phyloP scores from a whole-genome alignment of 2,329 filamentous ascomycete species.

The Pseudogymnoascus destructans region DNA sequence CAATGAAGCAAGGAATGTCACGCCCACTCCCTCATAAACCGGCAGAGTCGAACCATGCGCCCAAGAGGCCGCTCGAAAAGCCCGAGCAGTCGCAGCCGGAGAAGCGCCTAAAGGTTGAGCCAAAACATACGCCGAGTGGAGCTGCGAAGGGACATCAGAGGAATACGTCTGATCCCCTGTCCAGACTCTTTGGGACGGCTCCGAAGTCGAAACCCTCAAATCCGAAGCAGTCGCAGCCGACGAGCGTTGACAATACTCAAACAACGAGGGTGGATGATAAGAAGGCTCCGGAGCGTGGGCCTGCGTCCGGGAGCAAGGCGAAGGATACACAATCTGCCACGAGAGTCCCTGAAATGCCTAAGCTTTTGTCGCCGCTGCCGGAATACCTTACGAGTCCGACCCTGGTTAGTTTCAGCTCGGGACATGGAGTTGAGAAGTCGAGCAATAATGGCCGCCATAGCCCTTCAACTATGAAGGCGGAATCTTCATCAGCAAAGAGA shows the following conservation, averaged over 20 bases:
- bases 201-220: neutral
- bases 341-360: neutral
- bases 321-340: neutral
- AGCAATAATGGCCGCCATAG: neutral
- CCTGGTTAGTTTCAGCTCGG: neutral
- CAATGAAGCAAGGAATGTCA: conserved; percentile 12
- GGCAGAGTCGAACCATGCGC: conserved; percentile 8
- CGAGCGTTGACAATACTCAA: neutral
- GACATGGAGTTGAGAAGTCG: neutral
- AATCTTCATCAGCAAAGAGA: neutral
- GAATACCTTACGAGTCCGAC: neutral
- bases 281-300: neutral
- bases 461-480: neutral
- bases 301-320: neutral
- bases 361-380: neutral
- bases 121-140: neutral
- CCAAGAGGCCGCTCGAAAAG: conserved; percentile 22
- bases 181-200: neutral
- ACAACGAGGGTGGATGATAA: neutral
- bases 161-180: neutral
- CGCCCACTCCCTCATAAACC: neutral
- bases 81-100: conserved; percentile 18
- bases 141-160: neutral
- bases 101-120: conserved; percentile 22
- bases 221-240: neutral